phyloP scores from a whole-genome alignment of 1,284 basidiomycete genomes.

The Paramarasmius palmivorus region DNA sequence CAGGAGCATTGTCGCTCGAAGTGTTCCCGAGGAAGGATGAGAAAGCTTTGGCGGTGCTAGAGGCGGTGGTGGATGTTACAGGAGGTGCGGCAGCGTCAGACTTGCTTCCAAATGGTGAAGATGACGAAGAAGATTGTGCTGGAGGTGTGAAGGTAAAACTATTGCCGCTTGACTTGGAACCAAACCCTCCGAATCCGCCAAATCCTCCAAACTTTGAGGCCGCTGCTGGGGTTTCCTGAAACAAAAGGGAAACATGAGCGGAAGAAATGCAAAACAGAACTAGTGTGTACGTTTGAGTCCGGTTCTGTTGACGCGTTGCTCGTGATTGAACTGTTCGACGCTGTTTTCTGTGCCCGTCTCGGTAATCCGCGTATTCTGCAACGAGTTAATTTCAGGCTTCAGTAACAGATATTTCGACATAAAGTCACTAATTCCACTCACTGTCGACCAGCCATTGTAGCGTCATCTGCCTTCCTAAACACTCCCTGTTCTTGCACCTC shows the following conservation, averaged over 20 bases:
- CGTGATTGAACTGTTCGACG: too few relatives aligned
- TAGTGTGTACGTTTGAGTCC: background rate
- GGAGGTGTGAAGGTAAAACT: constrained; percentile 33
- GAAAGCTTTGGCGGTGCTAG: constrained; percentile 43
- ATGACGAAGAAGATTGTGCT: constrained; percentile 19
- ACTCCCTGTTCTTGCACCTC: constrained; percentile 37
- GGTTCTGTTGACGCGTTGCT: too few relatives aligned
- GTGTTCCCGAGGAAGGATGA: constrained; percentile 34
- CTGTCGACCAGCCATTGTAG: constrained; percentile 50
- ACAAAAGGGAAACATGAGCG: background rate
- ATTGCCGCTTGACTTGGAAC: constrained; percentile 24
- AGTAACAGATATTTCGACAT: constrained; percentile 12
- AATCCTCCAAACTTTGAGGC: constrained; percentile 45
- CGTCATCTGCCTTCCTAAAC: constrained; percentile 59
- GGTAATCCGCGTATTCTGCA: constrained; percentile 60
- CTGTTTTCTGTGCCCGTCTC: constrained; percentile 17
- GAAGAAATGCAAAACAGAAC: background rate
- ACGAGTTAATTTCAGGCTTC: constrained; percentile 12
- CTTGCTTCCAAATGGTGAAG: constrained; percentile 3
- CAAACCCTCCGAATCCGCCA: constrained; percentile 50
- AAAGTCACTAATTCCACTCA: constrained; percentile 30
- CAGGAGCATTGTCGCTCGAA: constrained; percentile 12
- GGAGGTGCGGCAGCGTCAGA: constrained; percentile 15
- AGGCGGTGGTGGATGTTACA: constrained; percentile 32
- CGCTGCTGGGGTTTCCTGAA: background rate